phyloP scores from a whole-genome alignment of 306 rosid genomes.

The Rubus idaeus region DNA sequence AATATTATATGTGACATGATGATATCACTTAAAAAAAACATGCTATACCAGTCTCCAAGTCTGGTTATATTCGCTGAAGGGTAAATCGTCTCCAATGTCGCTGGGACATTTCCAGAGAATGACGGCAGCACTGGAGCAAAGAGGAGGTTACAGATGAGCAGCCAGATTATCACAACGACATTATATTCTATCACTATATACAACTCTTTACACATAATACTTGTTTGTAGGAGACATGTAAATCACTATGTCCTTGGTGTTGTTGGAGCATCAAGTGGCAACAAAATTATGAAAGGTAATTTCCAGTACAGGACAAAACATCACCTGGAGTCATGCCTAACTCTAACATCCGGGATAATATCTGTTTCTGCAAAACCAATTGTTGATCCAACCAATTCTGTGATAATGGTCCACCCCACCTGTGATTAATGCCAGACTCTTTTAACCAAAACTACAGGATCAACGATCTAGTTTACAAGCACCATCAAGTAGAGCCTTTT shows the following conservation, averaged over 20 bases:
- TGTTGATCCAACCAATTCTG: slow-evolving; percentile 92
- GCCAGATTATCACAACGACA: slow-evolving; percentile 17
- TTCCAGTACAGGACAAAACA: background rate
- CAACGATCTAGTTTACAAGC: background rate
- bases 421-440: slow-evolving; percentile 35
- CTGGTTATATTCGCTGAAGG: slow-evolving; percentile 89
- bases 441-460: slow-evolving; percentile 28
- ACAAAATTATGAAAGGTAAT: background rate
- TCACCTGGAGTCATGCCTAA: slow-evolving; percentile 99
- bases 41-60: slow-evolving; percentile 83
- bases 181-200: background rate
- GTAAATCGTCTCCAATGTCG: slow-evolving; percentile 57
- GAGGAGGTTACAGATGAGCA: slow-evolving; percentile 24
- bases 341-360: slow-evolving; percentile 78
- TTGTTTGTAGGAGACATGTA: slow-evolving; percentile 1
- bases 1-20: slow-evolving; percentile 14
- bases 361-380: slow-evolving; percentile 70
- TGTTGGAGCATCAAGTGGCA: background rate
- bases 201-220: slow-evolving; percentile 2
- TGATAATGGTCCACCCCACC: slow-evolving; percentile 96
- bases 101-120: slow-evolving; percentile 95
- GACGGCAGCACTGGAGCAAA: slow-evolving; percentile 76
- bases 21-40: slow-evolving; percentile 7
- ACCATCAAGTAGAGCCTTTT: background rate
- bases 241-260: slow-evolving; percentile 4